Conservation (phyloP, 345 rosid genomes). For the Dimocarpus longan region DNA sequence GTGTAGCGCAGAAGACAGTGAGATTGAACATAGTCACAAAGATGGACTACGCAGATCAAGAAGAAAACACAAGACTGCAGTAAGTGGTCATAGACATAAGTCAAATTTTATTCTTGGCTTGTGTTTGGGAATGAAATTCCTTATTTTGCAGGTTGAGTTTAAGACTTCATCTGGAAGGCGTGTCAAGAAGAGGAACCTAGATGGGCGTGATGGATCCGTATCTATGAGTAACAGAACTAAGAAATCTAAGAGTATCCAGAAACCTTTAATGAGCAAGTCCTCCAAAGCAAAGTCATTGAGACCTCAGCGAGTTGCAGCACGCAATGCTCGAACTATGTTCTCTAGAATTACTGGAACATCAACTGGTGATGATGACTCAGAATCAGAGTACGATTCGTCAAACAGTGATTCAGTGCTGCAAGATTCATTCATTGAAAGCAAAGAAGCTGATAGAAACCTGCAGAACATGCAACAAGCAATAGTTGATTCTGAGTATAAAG, state of each 20-base stretch:
- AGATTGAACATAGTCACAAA: conserved; percentile 47
- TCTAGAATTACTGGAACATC: conserved; percentile 82
- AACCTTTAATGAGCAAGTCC: conserved; percentile 60
- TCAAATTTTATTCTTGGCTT: conserved; percentile 16
- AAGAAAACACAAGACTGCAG: conserved; percentile 58
- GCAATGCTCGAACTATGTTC: conserved; percentile 82
- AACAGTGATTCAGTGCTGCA: conserved; percentile 45
- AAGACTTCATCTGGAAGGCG: conserved; percentile 71
- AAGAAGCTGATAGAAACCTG: conserved; percentile 46
- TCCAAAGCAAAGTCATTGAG: conserved; percentile 65
- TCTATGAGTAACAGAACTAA: conserved; percentile 48
- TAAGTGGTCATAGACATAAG: conserved; percentile 42
- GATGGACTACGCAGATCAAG: conserved; percentile 63
- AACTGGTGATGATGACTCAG: conserved; percentile 57
- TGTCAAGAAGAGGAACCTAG: conserved; percentile 73
- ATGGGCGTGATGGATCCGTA: conserved; percentile 58
- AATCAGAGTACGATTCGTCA: conserved; percentile 58
- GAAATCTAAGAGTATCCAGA: conserved; percentile 53
- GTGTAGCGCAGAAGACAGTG: conserved; percentile 69
- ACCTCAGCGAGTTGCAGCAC: conserved; percentile 94
- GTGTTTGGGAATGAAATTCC: conserved; percentile 29
- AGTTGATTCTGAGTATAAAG: conserved; percentile 29
- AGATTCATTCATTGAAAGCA: conserved; percentile 37
- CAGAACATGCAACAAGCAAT: conserved; percentile 23
- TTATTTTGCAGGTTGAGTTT: conserved; percentile 60